Evolutionary conservation across 768 basidiomycete genomes (phyloP), one percentile per base, ranked within the genome.

Genomic region (Lenzites betulinus): DNA sequence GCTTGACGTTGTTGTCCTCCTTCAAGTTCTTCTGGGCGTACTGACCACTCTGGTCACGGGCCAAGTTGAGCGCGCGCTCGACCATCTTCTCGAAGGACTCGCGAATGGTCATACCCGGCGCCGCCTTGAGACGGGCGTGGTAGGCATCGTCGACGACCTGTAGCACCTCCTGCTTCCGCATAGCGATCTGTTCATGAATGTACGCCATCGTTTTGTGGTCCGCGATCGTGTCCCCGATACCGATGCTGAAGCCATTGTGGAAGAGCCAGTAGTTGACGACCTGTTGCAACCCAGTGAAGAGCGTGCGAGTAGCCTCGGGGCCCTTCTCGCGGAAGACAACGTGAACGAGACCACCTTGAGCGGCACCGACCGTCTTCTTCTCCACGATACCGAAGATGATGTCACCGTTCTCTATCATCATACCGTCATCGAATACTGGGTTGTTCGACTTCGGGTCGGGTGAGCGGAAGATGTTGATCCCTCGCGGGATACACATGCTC

Each of bases 1-100:
- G 97, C 82, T 98, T 99, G 79, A 98, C 95, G 68, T 98, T 98
- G 81, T 99, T 98, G 77, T 97, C 95, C 73, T 93, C 93, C 82
- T 98, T 98, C 83, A 98, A 80, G 71, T 89, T 89, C 77, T 94
- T 90, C 77, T 98, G 94, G n/a, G 95, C 96, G 46, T 89, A 92
- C 72, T 94, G 93, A 79, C 97, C 97, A 28, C 94, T 94, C 48
- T 85, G 84, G 71, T 98, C 97, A 81, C 95, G 94, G 65, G 96
- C 97, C 74, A 89, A 79, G 73, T 99, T 98, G 68, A 99, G 84
- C 72, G 93, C 86, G 26, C 86, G 86, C 69, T 97, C 93, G 51
- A 98, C 94, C 68, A 83, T 79, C 70, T 90, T 93, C 78, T 99
- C 96, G 77, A 98, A 95, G 0, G 95, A 95, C 76, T 99, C 97